phyloP scores from a whole-genome alignment of 352 stramenopile genomes.

The Globisporangium okanoganense region DNA sequence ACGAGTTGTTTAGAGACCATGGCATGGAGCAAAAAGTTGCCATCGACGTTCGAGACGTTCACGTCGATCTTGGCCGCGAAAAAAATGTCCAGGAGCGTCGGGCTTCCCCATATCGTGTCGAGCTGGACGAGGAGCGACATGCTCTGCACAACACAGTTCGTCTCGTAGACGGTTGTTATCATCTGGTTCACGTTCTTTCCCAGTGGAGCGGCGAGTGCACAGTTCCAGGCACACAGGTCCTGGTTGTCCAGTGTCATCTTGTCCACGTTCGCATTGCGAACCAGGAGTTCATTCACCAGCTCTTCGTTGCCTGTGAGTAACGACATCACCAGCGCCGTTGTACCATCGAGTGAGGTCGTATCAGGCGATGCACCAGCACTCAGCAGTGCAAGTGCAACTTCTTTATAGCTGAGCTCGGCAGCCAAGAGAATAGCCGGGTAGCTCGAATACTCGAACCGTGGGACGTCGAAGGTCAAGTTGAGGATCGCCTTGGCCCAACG shows the following conservation, averaged over 20 bases:
- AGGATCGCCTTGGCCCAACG: slow-evolving; percentile 48
- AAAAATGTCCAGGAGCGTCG: slow-evolving; percentile 29
- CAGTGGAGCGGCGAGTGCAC: slow-evolving; percentile 32
- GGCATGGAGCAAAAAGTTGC: slow-evolving; percentile 63
- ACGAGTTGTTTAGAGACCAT: slow-evolving; percentile 51
- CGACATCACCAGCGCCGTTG: slow-evolving; percentile 58
- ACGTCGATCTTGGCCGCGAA: slow-evolving; percentile 40
- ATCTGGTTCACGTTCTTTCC: slow-evolving; percentile 10
- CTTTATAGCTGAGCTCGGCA: slow-evolving; percentile 33
- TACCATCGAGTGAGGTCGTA: slow-evolving; percentile 23
- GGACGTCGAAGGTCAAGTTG: slow-evolving; percentile 30
- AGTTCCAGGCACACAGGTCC: slow-evolving; percentile 60
- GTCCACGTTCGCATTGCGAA: slow-evolving; percentile 36
- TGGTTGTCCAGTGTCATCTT: slow-evolving; percentile 46
- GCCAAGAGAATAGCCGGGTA: slow-evolving; percentile 56
- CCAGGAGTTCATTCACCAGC: slow-evolving; percentile 28
- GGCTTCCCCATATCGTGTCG: slow-evolving; percentile 32
- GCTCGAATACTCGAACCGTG: slow-evolving; percentile 42
- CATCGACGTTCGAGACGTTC: slow-evolving; percentile 55
- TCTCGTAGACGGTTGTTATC: slow-evolving; percentile 17
- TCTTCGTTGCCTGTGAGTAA: slow-evolving; percentile 42
- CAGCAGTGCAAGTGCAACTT: slow-evolving; percentile 34
- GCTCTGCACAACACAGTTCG: slow-evolving; percentile 14
- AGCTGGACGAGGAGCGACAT: slow-evolving; percentile 24
- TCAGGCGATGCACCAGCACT: slow-evolving; percentile 34